phyloP scores from a whole-genome alignment of 2,329 filamentous ascomycete genomes.

The Epichloe bromicola region DNA sequence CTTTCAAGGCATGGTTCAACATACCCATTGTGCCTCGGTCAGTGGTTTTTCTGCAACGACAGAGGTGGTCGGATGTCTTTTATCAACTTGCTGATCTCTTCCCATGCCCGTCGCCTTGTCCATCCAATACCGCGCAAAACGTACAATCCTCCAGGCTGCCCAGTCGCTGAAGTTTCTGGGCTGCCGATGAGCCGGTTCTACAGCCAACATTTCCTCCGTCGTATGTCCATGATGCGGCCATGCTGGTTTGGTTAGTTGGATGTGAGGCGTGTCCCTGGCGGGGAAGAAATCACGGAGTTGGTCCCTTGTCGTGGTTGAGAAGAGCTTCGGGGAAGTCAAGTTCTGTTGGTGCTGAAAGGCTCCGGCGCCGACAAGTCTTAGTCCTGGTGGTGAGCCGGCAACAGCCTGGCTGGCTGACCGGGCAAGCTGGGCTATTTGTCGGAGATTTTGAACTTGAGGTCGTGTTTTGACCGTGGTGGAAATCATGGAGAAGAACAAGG shows the following conservation, averaged over 20 bases:
- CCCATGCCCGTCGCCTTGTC: slow-evolving; percentile 64
- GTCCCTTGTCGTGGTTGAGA: slow-evolving; percentile 35
- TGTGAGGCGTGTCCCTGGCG: slow-evolving; percentile 43
- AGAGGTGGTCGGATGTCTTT: slow-evolving; percentile 41
- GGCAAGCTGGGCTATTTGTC: slow-evolving; percentile 14
- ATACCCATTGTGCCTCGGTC: slow-evolving; percentile 73
- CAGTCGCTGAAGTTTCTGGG: slow-evolving; percentile 63
- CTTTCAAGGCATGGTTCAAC: slow-evolving; percentile 9
- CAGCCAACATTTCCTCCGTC: slow-evolving; percentile 60
- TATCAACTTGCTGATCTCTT: slow-evolving; percentile 58
- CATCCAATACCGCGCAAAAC: slow-evolving; percentile 64
- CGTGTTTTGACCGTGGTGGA: slow-evolving; percentile 14
- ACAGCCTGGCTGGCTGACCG: slow-evolving; percentile 4
- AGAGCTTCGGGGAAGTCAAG: slow-evolving; percentile 19
- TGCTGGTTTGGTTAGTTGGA: slow-evolving; percentile 48
- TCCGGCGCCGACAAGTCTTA: slow-evolving; percentile 8
- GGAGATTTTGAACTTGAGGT: slow-evolving; percentile 8
- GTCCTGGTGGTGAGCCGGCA: slow-evolving; percentile 3
- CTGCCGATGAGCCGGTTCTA: slow-evolving; percentile 65
- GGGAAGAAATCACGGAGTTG: slow-evolving; percentile 51
- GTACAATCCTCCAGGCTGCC: slow-evolving; percentile 64
- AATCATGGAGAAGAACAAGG: slow-evolving; percentile 12
- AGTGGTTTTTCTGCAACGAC: slow-evolving; percentile 44
- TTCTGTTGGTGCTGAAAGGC: slow-evolving; percentile 4
- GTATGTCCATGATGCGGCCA: slow-evolving; percentile 67